These are phyloP conservation scores for Singerocomus inundabilis DNA, from an alignment of 1,284 basidiomycete species.

Conservation along the genomic window DNA sequence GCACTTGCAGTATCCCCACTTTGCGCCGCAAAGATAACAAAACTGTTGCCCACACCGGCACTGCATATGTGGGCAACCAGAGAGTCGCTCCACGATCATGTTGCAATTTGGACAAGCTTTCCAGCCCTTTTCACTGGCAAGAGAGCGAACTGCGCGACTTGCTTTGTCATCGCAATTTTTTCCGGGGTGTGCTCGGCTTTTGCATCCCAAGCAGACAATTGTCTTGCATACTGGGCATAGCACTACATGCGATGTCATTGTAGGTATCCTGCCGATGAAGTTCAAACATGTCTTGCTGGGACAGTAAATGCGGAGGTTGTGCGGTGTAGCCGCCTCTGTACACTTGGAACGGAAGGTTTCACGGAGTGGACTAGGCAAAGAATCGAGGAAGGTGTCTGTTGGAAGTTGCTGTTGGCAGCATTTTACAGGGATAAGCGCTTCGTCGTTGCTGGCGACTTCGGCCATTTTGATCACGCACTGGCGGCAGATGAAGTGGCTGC, in stretches of 20 bases:
- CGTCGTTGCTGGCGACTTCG: slow-evolving; percentile 37
- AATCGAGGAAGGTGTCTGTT: slow-evolving; percentile 25
- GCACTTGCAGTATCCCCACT: slow-evolving; percentile 35
- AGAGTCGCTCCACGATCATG: slow-evolving; percentile 39
- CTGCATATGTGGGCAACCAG: slow-evolving; percentile 41
- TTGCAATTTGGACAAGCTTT: slow-evolving; percentile 42
- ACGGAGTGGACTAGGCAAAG: slow-evolving; percentile 28
- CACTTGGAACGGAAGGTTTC: slow-evolving; percentile 32
- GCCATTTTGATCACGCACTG: slow-evolving; percentile 40
- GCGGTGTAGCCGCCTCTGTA: slow-evolving; percentile 33
- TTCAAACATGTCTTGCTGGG: slow-evolving; percentile 35
- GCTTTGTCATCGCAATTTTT: slow-evolving; percentile 22
- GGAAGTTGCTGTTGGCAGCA: slow-evolving; percentile 41
- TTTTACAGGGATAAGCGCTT: slow-evolving; percentile 41
- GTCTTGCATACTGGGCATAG: slow-evolving; percentile 30
- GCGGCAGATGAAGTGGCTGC: slow-evolving; percentile 40
- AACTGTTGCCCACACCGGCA: slow-evolving; percentile 42
- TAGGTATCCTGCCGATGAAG: slow-evolving; percentile 38
- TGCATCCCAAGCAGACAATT: slow-evolving; percentile 36
- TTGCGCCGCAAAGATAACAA: slow-evolving; percentile 40
- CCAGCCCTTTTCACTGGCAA: slow-evolving; percentile 40
- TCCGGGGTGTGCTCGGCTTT: slow-evolving; percentile 16
- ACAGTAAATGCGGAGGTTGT: slow-evolving; percentile 43
- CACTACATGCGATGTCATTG: slow-evolving; percentile 10
- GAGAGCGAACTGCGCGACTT: slow-evolving; percentile 29